phyloP scores from a whole-genome alignment of 176 grass and related monocot species.

The Carex kokanica region DNA sequence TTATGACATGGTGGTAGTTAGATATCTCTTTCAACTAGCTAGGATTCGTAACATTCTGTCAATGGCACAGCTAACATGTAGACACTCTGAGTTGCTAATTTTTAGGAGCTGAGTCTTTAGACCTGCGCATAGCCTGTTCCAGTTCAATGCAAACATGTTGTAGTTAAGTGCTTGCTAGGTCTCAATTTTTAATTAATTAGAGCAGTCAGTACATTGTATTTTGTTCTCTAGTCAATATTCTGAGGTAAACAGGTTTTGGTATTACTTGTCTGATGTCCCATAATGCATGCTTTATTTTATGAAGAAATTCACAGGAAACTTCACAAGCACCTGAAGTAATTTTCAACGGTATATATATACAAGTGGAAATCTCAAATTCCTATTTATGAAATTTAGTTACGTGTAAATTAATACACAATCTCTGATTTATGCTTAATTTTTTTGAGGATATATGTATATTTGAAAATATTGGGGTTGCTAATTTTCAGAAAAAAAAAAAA shows the following conservation, averaged over 20 bases:
- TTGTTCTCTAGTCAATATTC: background rate
- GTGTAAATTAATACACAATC: background rate
- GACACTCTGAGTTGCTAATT: constrained; percentile 27
- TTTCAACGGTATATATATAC: background rate
- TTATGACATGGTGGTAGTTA: constrained; percentile 17
- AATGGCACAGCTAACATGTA: constrained; percentile 24
- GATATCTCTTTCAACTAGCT: constrained; percentile 36
- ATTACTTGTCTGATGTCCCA: background rate
- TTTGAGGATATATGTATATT: background rate
- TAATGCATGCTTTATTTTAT: background rate
- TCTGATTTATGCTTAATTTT: background rate
- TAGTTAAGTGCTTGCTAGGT: background rate
- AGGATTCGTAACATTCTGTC: constrained; percentile 16
- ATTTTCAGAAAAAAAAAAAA: no score
- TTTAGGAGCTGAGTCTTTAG: constrained; percentile 22
- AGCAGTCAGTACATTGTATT: background rate
- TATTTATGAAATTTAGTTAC: background rate
- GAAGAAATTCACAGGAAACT: background rate
- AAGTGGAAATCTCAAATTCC: background rate
- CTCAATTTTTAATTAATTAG: background rate
- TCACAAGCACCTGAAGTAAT: background rate
- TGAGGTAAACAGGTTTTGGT: background rate
- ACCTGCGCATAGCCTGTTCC: constrained; percentile 5
- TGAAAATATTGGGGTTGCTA: no score
- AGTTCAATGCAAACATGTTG: constrained; percentile 14